phyloP scores from a whole-genome alignment of 2,329 filamentous ascomycete genomes.

The Plectosphaerella sp. region DNA sequence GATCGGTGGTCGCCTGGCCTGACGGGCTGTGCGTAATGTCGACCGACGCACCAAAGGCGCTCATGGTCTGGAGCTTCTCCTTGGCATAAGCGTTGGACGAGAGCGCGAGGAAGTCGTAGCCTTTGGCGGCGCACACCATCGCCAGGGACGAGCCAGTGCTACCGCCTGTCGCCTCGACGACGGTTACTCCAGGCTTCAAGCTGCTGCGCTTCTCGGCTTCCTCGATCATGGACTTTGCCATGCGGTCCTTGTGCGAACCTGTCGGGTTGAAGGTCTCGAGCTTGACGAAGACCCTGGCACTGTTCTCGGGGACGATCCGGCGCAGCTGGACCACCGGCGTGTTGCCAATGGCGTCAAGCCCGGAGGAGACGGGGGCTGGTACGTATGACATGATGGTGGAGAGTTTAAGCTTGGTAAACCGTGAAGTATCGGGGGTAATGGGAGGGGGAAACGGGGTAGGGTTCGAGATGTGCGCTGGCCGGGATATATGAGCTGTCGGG shows the following conservation, averaged over 20 bases:
- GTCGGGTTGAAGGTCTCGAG: slow-evolving; percentile 10
- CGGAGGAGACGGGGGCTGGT: background rate
- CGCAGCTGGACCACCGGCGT: slow-evolving; percentile 7
- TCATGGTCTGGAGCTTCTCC: no score
- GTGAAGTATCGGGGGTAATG: no score
- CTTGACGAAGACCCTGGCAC: slow-evolving; percentile 9
- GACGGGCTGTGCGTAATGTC: no score
- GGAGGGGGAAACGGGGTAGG: no score
- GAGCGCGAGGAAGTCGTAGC: no score
- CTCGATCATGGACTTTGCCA: slow-evolving; percentile 7
- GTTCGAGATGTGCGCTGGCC: no score
- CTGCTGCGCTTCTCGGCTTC: slow-evolving; percentile 4
- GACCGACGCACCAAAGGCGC: no score
- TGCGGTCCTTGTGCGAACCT: slow-evolving; percentile 9
- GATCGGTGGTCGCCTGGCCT: no score
- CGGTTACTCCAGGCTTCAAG: slow-evolving; percentile 3
- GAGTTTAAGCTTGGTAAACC: background rate
- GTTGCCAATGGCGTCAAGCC: slow-evolving; percentile 8
- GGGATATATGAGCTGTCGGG: no score
- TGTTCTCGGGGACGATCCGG: slow-evolving; percentile 4
- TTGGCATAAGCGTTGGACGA: no score
- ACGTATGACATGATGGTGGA: background rate
- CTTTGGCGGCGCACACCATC: no score
- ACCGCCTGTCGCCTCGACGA: slow-evolving; percentile 10
- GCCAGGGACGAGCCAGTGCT: slow-evolving; percentile 7